Percentiles rank a stretch among this genome's conserved stretches.
These are phyloP conservation scores for Dactylellina drechsleri DNA, from an alignment of 2,329 filamentous ascomycete species.

Conservation along the genomic window DNA sequence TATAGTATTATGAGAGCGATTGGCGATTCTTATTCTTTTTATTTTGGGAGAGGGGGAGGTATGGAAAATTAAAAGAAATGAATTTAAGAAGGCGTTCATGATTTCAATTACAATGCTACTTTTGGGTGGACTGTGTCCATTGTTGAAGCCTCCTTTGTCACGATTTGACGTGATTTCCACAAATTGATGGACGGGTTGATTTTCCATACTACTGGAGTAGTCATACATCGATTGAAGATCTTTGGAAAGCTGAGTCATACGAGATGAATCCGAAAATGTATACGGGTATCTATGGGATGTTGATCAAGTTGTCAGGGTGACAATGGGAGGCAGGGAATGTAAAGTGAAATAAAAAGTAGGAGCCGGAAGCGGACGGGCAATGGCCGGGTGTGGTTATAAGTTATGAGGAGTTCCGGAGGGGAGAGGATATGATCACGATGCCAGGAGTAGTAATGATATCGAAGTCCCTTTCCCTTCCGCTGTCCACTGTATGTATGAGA, in stretches of 20 bases:
- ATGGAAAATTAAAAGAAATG: not conserved
- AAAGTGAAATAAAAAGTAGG: not conserved
- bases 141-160: too few relatives aligned
- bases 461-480: not conserved
- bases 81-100: slow-evolving; percentile 2
- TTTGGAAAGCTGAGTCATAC: too few relatives aligned
- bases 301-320: not conserved
- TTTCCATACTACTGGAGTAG: too few relatives aligned
- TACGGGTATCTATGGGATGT: too few relatives aligned
- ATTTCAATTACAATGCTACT: slow-evolving; percentile 46
- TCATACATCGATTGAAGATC: too few relatives aligned
- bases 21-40: not conserved
- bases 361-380: not conserved
- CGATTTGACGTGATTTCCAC: too few relatives aligned
- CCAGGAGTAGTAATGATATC: not conserved
- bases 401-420: too few relatives aligned
- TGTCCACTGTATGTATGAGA: not conserved
- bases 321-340: not conserved
- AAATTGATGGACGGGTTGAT: too few relatives aligned
- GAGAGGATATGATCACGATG: too few relatives aligned
- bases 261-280: too few relatives aligned
- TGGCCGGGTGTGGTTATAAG: too few relatives aligned
- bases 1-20: slow-evolving; percentile 4
- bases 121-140: slow-evolving; percentile 7
- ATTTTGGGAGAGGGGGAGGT: too few relatives aligned